Conservation (phyloP, 1,284 basidiomycete genomes). For the Rhodotorula sp. region DNA sequence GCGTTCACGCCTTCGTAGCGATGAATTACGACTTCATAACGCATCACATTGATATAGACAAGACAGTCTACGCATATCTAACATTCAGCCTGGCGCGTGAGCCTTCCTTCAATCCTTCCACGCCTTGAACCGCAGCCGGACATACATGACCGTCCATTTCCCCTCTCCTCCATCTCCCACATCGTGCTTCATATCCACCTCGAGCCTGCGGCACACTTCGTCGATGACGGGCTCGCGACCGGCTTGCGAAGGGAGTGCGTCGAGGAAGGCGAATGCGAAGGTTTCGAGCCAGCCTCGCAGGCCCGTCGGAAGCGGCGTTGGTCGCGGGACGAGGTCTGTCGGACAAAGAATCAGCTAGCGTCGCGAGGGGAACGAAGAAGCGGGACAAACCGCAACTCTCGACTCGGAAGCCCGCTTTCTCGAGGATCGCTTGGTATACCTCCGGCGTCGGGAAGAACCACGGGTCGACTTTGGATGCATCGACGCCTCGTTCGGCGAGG, state of each 20-base stretch:
- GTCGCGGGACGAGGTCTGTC: constrained; percentile 60
- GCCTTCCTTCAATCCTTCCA: constrained; percentile 17
- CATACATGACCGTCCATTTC: constrained; percentile 70
- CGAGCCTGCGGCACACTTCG: constrained; percentile 63
- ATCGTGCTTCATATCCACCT: constrained; percentile 59
- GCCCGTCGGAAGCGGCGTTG: constrained; percentile 64
- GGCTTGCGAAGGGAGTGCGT: constrained; percentile 57
- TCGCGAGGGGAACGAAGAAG: not conserved
- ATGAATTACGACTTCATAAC: no score
- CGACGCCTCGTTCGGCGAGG: constrained; percentile 58
- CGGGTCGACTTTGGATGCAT: constrained; percentile 65
- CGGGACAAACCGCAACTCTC: constrained; percentile 28
- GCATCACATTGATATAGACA: no score
- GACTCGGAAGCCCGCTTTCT: constrained; percentile 22
- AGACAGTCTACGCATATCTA: not conserved
- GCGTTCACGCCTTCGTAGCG: no score
- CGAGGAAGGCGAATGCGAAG: constrained; percentile 63
- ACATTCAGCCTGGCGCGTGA: not conserved
- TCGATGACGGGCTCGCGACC: constrained; percentile 63
- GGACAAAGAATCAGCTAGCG: not conserved
- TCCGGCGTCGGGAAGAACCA: constrained; percentile 77
- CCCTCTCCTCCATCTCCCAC: constrained; percentile 47
- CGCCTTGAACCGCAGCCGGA: constrained; percentile 62
- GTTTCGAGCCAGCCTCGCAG: constrained; percentile 68
- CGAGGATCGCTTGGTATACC: constrained; percentile 59